Base-by-base conservation (phyloP, 2,329 filamentous ascomycete species). In the Ascocoryne sarcoides region DNA sequence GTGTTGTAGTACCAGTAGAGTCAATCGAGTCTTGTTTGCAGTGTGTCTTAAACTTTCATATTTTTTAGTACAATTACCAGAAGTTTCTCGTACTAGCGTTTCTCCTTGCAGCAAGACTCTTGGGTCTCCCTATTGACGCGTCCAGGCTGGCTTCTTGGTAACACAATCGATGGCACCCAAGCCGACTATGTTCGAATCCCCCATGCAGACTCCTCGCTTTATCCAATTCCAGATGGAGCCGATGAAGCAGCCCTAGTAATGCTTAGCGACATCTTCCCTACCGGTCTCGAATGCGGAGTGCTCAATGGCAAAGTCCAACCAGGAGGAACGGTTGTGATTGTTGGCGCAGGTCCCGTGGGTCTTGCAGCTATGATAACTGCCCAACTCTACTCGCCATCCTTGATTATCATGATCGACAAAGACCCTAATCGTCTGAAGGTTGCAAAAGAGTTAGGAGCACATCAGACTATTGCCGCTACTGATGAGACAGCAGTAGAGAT, bases 181-280 rank as follows among this genome's bases (percentile, higher is more conserved):
- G 83, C 86, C 2, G 88, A 94, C 63, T 93, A 87, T 54, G 81
- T 89, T 1, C 76, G 87, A 10, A 85, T 93, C 10, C 86, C 87
- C 0, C 73, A 80, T 23, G 87, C 78, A 15, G 83, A 92, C 51
- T 78, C 85, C 47, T 93, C 92, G 54, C 66, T 94, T n/a, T 70
- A 93, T 10, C 76, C 79, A 48, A 76, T 93, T 4, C 86, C 87
- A 0, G 79, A 82, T 39, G 72, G 75, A 47, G 83, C 85, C 0
- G 85, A 93, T 53, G 86, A 94, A 67, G 86, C 89, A 65, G 84
- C 69, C 0, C 67, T 93, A 2, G 67, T 77, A 2, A 67, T 72
- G 52, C 55, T 77, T 9, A 71, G 67, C 40, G 74, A 78, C 56
- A 71, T 73, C 19, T 65, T 76, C 35, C 73, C 74, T 2, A 78